Evolutionary conservation across 352 stramenopile genomes (phyloP).

Genomic region (Pythium plurisporium): DNA sequence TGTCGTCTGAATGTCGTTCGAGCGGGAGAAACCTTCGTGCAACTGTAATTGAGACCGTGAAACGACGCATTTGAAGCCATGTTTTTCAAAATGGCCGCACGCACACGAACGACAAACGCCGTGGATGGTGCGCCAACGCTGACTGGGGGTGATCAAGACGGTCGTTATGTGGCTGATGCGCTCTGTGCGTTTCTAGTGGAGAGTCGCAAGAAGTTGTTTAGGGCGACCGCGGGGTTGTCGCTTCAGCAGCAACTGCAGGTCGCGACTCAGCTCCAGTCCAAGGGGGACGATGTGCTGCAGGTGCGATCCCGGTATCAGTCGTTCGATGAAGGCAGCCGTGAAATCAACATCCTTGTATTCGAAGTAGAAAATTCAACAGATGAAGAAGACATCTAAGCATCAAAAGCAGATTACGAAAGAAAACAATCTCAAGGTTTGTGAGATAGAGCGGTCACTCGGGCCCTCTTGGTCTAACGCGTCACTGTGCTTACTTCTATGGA

Average conservation of each 20-base stretch:
- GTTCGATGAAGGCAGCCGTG: neutral
- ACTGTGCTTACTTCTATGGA: neutral
- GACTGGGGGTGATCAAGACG: neutral
- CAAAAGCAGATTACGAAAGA: slow-evolving; percentile 52
- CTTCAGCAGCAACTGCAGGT: slow-evolving; percentile 64
- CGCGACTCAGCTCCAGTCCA: slow-evolving; percentile 39
- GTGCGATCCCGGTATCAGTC: slow-evolving; percentile 11
- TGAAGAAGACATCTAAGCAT: slow-evolving; percentile 58
- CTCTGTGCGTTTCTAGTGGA: neutral
- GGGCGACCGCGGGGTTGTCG: slow-evolving; percentile 53
- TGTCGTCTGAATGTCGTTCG: slow-evolving; percentile 19
- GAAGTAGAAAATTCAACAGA: slow-evolving; percentile 53
- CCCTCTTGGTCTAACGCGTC: neutral
- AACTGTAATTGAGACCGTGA: slow-evolving; percentile 8
- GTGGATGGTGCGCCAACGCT: slow-evolving; percentile 8
- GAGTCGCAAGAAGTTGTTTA: slow-evolving; percentile 59
- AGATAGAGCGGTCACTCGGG: too few relatives aligned
- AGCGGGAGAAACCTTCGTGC: slow-evolving; percentile 3
- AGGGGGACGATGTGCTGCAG: slow-evolving; percentile 50
- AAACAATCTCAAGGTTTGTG: slow-evolving; percentile 52
- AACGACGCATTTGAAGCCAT: slow-evolving; percentile 6
- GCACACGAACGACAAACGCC: neutral
- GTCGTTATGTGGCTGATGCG: neutral
- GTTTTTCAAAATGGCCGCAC: slow-evolving; percentile 1
- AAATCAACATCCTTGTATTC: neutral